These are phyloP conservation scores for Tolypocladium nubicola DNA, from an alignment of 2,329 filamentous ascomycete genomes.

Conservation along the genomic window DNA sequence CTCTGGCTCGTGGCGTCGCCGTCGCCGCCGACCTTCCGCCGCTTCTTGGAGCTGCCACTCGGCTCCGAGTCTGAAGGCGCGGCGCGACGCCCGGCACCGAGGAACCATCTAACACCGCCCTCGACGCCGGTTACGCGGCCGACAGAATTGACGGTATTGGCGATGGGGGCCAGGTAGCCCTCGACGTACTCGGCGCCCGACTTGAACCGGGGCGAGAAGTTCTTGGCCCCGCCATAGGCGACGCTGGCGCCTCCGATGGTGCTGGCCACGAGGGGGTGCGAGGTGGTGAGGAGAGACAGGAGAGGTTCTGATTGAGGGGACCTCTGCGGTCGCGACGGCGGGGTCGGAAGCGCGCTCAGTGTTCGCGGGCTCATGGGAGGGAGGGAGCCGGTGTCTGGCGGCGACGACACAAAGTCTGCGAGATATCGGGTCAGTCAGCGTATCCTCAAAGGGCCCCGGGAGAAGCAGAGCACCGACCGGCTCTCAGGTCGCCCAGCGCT, in stretches of 20 bases:
- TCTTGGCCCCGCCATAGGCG: constrained; percentile 79
- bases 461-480: constrained; percentile 41
- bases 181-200: constrained; percentile 88
- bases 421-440: neutral
- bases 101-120: constrained; percentile 73
- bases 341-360: neutral
- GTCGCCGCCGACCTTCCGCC: constrained; percentile 43
- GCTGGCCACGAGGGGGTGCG: constrained; percentile 75
- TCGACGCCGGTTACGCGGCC: constrained; percentile 82
- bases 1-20: constrained; percentile 14
- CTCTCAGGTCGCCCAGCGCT: constrained; percentile 62
- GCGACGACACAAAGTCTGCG: constrained; percentile 57
- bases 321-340: constrained; percentile 9
- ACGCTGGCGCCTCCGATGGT: constrained; percentile 78
- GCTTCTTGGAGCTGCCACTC: constrained; percentile 40
- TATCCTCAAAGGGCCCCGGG: no score
- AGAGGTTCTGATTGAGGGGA: constrained; percentile 63
- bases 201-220: constrained; percentile 80
- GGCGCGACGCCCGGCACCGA: constrained; percentile 47
- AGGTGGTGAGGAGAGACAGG: constrained; percentile 75
- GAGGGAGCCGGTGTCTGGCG: constrained; percentile 34
- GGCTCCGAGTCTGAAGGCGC: constrained; percentile 36
- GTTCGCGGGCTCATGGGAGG: constrained; percentile 24
- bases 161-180: constrained; percentile 74
- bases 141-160: constrained; percentile 76